These are phyloP conservation scores for Chenopodium album DNA, from an alignment of 148 eudicot genomes.

Conservation along the genomic window DNA sequence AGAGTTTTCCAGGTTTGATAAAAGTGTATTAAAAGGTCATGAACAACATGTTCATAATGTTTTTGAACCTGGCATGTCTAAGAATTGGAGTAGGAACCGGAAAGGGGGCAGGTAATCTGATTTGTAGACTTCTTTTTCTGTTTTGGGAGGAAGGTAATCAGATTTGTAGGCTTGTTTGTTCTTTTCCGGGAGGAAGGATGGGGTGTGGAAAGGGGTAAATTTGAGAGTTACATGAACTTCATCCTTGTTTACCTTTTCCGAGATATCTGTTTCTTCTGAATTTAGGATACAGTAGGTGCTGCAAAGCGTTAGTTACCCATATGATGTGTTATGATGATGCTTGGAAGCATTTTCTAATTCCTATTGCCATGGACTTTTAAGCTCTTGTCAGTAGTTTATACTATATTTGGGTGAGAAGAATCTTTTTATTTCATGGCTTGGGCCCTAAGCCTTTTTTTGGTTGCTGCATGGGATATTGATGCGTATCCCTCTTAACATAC, in stretches of 20 bases:
- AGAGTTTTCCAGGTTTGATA: no score
- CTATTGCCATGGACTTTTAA: neutral
- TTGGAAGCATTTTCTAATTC: neutral
- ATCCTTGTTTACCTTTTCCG: neutral
- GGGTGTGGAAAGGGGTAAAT: no score
- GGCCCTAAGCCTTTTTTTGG: neutral
- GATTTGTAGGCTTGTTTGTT: no score
- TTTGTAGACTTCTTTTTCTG: no score
- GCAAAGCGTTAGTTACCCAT: neutral
- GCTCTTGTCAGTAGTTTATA: neutral
- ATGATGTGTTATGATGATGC: neutral
- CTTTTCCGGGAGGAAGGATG: no score
- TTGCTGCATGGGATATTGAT: neutral
- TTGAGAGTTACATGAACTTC: no score
- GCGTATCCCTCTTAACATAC: neutral
- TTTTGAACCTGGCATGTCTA: no score
- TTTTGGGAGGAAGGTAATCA: no score
- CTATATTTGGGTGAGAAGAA: no score
- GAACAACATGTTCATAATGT: no score
- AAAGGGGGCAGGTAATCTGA: neutral
- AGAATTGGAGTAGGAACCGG: neutral
- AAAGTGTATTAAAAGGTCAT: no score
- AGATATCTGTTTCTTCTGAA: neutral
- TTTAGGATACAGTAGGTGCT: neutral
- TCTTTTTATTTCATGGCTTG: neutral